Conservation (phyloP, 371 early-diverging fungal genomes). For the Catenaria anguillulae region DNA sequence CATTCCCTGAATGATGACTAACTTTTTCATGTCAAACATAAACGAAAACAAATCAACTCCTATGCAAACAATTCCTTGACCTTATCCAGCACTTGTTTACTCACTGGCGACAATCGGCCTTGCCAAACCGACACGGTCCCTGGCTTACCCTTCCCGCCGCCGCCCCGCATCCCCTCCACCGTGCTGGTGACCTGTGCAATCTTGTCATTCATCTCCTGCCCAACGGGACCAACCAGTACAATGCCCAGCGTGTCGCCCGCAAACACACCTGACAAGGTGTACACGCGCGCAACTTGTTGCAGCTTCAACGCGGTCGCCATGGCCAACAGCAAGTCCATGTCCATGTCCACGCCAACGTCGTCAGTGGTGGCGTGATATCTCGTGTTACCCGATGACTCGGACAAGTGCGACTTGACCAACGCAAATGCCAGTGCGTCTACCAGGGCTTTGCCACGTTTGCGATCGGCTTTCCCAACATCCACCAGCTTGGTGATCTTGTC, state of each 20-base stretch:
- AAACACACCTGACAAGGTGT: too few species aligned
- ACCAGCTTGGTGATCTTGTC: neutral
- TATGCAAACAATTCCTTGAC: too few species aligned
- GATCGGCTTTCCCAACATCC: neutral
- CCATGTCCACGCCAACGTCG: neutral
- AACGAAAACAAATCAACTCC: too few species aligned
- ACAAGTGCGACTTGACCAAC: neutral
- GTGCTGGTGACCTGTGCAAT: neutral
- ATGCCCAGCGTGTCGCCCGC: neutral
- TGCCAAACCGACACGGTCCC: neutral
- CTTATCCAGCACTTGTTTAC: too few species aligned
- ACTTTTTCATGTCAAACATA: too few species aligned
- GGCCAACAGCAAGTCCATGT: neutral
- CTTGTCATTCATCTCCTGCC: neutral
- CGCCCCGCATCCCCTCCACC: neutral
- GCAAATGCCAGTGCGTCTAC: neutral
- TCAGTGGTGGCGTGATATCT: neutral
- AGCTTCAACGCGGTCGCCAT: neutral
- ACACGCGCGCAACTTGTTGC: neutral
- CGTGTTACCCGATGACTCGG: too few species aligned
- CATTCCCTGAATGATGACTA: too few species aligned
- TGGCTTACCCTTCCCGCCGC: constrained; percentile 3
- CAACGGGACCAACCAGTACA: neutral
- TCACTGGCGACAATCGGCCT: too few species aligned
- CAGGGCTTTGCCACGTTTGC: neutral